A percentile compares a stretch with the other conserved stretches of the same genome.
These are phyloP conservation scores for Chlorella sorokiniana DNA, from an alignment of 139 green algal genomes.

Conservation along the genomic window DNA sequence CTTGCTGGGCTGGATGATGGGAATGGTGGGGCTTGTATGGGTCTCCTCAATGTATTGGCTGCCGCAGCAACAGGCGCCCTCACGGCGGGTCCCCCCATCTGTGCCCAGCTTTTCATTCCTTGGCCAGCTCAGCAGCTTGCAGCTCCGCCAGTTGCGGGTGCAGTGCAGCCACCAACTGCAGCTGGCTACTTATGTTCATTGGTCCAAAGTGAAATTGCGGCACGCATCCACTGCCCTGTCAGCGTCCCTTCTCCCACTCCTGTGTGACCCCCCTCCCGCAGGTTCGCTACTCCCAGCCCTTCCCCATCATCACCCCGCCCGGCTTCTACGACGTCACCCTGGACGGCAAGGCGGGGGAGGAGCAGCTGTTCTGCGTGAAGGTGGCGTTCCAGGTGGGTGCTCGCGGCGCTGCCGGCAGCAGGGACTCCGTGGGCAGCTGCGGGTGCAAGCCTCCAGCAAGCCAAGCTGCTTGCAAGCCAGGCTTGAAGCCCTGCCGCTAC, in stretches of 20 bases:
- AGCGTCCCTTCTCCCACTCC: background rate
- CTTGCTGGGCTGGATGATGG: too few relatives aligned
- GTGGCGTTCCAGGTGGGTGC: constrained; percentile 12
- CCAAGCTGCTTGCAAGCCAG: background rate
- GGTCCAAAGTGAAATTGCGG: background rate
- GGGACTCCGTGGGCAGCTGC: background rate
- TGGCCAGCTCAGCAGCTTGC: too few relatives aligned
- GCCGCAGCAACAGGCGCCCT: too few relatives aligned
- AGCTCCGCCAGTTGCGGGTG: too few relatives aligned
- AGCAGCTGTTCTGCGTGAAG: constrained; percentile 17
- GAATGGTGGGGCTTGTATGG: too few relatives aligned
- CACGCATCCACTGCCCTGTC: background rate
- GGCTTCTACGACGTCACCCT: constrained; percentile 23
- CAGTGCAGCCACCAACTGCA: too few relatives aligned
- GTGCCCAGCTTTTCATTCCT: too few relatives aligned
- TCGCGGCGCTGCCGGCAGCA: too few relatives aligned
- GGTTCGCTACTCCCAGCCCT: constrained; percentile 19
- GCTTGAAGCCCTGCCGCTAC: too few relatives aligned
- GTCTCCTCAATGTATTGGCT: too few relatives aligned
- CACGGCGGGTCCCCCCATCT: too few relatives aligned
- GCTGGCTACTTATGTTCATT: background rate
- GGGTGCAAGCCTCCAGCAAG: background rate
- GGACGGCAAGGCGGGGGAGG: background rate
- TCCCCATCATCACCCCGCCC: constrained; percentile 19
- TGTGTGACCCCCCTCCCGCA: background rate